Percentiles rank a stretch among this genome's conserved stretches.
These are phyloP conservation scores for Sclerotinia spermophila DNA, from an alignment of 2,329 filamentous ascomycete genomes.

Conservation along the genomic window DNA sequence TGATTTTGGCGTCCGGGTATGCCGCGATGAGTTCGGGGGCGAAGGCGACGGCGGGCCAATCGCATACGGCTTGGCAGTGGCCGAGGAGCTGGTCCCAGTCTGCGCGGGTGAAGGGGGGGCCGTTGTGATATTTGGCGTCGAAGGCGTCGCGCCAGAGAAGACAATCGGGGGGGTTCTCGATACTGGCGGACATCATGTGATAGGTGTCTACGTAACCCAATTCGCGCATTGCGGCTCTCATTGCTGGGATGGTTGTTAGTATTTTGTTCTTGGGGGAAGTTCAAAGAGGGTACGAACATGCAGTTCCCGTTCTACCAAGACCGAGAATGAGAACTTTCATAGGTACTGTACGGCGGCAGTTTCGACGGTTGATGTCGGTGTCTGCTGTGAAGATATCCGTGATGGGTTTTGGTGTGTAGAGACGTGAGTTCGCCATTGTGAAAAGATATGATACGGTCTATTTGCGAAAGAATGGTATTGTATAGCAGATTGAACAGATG, in stretches of 20 bases:
- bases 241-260: constrained; percentile 42
- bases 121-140: constrained; percentile 58
- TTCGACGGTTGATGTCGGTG: constrained; percentile 63
- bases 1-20: constrained; percentile 26
- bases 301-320: constrained; percentile 66
- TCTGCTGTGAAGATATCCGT: constrained; percentile 62
- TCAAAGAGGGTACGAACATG: constrained; percentile 47
- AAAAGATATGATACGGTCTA: background rate
- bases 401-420: constrained; percentile 43
- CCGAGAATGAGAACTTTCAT: constrained; percentile 71
- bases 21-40: constrained; percentile 28
- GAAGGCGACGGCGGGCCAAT: constrained; percentile 36
- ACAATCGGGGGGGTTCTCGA: constrained; percentile 65
- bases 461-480: background rate
- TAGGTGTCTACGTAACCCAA: constrained; percentile 67
- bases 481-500: background rate
- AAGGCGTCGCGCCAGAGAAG: constrained; percentile 68
- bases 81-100: constrained; percentile 68
- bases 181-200: constrained; percentile 69
- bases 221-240: constrained; percentile 61
- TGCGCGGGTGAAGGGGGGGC: constrained; percentile 57
- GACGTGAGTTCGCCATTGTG: constrained; percentile 25
- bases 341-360: constrained; percentile 63
- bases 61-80: constrained; percentile 43
- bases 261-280: background rate